Base-by-base conservation (phyloP, 2,329 filamentous ascomycete species). In the Xylariaceae sp. region DNA sequence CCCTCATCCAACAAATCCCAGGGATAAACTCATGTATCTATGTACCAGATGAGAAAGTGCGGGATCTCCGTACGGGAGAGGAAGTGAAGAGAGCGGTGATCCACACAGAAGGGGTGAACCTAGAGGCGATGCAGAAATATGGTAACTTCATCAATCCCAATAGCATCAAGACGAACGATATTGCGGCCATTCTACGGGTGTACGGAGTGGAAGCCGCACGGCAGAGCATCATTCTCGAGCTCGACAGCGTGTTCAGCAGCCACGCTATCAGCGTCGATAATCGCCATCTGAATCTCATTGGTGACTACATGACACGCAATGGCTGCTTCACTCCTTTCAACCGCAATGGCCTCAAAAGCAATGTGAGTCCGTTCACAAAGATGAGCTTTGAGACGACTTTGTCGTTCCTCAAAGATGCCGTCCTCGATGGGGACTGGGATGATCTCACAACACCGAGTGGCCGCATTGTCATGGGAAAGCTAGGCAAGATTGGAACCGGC, bases 321-420 rank as follows among this genome's bases (percentile, higher is more conserved):
- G 94, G 94, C 61, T 86, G 85, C 1, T 99, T 95, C 76, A 89
- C 86, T 41, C 87, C 94, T 1, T 99, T 99, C 77, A 96, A 91
- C 74, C 88, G 94, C 42, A 95, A 90, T 69, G 94, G 93, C 1
- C 78, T 99, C 56, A 86, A 85, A 68, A 86, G 89, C 60, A 92
- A 91, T 67, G 87, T 93, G 23, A 92, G 87, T 62, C 92, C 94
- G 0, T 93, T 99, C 64, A 93, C 94, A 75, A 97, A 97, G 81
- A 97, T 97, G 93, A 96, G 91, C 72, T 99, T 97, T 76, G 94
- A 99, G 81, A 99, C 94, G 3, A 99, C 94, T 2, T 83, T 97
- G 32, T 87, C 89, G 1, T 97, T 97, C 78, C 80, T 99, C 67
- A 92, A 89, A 72, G 94, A 97, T 69, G 92, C 94, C 1, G 88